phyloP scores from a whole-genome alignment of 73 alveolate genomes.

The Paramecium sexaurelia region DNA sequence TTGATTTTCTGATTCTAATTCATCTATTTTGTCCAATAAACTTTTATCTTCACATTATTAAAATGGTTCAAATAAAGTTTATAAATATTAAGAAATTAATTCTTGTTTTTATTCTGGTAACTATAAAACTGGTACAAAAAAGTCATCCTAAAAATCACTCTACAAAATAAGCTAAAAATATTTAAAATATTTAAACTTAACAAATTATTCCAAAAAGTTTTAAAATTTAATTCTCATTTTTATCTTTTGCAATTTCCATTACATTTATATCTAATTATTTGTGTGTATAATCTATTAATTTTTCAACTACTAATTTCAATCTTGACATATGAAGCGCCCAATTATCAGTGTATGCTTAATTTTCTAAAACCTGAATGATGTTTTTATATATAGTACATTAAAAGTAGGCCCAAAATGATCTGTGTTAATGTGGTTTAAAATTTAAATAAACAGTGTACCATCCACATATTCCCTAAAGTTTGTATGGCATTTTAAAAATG shows the following conservation, averaged over 20 bases:
- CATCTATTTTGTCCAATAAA: constrained; percentile 35
- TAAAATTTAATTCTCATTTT: neutral
- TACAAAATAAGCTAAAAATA: neutral
- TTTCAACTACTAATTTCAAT: neutral
- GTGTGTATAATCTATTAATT: neutral
- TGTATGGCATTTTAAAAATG: neutral
- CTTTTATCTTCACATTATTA: neutral
- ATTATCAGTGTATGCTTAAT: neutral
- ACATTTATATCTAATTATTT: neutral
- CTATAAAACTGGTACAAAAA: neutral
- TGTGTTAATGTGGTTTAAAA: neutral
- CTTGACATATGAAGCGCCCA: neutral
- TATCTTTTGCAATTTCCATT: constrained; percentile 11
- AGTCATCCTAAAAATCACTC: neutral
- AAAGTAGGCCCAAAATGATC: constrained; percentile 16
- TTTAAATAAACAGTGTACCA: neutral
- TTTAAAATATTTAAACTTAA: neutral
- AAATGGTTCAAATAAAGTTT: neutral
- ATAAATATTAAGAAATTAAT: neutral
- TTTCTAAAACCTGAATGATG: neutral
- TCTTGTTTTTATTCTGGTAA: neutral
- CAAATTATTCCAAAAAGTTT: neutral
- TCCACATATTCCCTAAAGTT: neutral
- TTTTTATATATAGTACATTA: neutral
- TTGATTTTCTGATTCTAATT: constrained; percentile 11